A percentile compares a stretch with the other conserved stretches of the same genome.
These are phyloP conservation scores for Ustilago esculenta DNA, from an alignment of 1,284 basidiomycete species.

Conservation along the genomic window DNA sequence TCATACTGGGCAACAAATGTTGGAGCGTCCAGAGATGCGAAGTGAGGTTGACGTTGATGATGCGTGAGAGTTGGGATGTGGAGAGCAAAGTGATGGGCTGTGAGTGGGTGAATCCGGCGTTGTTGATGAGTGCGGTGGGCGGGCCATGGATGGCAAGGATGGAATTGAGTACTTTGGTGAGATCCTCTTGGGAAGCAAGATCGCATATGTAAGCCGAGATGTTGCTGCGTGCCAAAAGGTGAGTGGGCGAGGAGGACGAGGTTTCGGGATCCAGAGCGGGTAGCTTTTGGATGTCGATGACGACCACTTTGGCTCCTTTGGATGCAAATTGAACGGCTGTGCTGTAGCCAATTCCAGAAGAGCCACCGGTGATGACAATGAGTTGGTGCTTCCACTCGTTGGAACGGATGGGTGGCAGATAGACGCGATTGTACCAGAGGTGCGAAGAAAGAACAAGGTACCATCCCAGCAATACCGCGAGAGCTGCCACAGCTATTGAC, in stretches of 20 bases:
- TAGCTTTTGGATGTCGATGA: constrained; percentile 73
- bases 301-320: constrained; percentile 81
- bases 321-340: constrained; percentile 83
- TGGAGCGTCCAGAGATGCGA: constrained; percentile 90
- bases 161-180: constrained; percentile 38
- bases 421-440: constrained; percentile 34
- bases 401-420: constrained; percentile 14
- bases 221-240: constrained; percentile 13
- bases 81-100: constrained; percentile 82
- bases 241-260: neutral
- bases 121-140: constrained; percentile 86
- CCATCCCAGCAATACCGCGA: constrained; percentile 17
- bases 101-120: constrained; percentile 93
- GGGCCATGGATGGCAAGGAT: constrained; percentile 30
- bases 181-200: constrained; percentile 35
- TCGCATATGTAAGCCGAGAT: constrained; percentile 55
- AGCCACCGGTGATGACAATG: constrained; percentile 70
- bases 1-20: constrained; percentile 90
- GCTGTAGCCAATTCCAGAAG: constrained; percentile 86
- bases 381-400: constrained; percentile 41
- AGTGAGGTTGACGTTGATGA: constrained; percentile 86
- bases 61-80: constrained; percentile 75
- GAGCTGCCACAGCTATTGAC: constrained; percentile 2
- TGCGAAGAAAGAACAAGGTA: constrained; percentile 21
- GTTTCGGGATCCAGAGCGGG: neutral